Evolutionary conservation across 2,329 filamentous ascomycete species (phyloP).

Genomic region (Gyromitra esculenta): DNA sequence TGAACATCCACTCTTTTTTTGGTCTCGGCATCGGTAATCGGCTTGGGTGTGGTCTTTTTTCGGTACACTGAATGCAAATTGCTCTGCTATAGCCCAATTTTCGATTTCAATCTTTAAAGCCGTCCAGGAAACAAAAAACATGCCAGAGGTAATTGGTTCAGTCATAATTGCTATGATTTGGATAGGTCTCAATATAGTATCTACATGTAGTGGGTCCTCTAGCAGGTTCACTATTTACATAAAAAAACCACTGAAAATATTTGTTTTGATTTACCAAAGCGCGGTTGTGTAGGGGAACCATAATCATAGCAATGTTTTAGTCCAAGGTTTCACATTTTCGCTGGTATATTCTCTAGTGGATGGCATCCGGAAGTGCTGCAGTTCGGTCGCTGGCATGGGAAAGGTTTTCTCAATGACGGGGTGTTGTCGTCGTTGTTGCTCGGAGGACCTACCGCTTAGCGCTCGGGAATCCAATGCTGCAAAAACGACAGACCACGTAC

Average conservation of each 20-base stretch:
- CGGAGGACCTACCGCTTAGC: too few relatives aligned
- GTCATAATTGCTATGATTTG: not conserved
- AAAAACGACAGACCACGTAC: too few relatives aligned
- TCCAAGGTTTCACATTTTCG: not conserved
- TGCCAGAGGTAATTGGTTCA: not conserved
- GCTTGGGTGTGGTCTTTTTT: not conserved
- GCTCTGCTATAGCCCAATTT: not conserved
- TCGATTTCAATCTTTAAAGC: not conserved
- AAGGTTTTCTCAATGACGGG: not conserved
- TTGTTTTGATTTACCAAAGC: conserved; percentile 5
- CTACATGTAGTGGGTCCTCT: not conserved
- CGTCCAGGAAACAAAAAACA: not conserved
- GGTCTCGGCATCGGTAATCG: not conserved
- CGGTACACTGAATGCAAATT: not conserved
- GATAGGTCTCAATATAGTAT: not conserved
- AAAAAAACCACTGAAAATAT: not conserved
- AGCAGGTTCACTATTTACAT: not conserved
- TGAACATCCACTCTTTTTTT: too few relatives aligned
- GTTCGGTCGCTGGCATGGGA: not conserved
- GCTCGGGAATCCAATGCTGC: too few relatives aligned
- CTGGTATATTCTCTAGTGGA: not conserved
- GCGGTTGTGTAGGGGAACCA: not conserved
- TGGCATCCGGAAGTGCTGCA: not conserved
- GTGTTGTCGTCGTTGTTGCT: too few relatives aligned
- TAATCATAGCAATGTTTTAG: not conserved